phyloP scores from a whole-genome alignment of 495 filamentous ascomycete genomes.

The Evernia prunastri region DNA sequence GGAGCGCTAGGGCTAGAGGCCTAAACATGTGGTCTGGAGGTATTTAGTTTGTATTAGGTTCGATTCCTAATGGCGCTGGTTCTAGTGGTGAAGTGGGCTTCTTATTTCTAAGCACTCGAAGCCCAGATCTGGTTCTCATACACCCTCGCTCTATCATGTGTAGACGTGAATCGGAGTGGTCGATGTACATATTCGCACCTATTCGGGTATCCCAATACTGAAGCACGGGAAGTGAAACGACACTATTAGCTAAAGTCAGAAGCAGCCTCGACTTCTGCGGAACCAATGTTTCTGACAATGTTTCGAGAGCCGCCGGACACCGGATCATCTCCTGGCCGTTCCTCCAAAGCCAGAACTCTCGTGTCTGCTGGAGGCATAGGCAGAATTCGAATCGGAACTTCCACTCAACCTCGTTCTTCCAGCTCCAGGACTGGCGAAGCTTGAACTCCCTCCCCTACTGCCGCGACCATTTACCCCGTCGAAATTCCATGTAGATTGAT shows the following conservation, averaged over 20 bases:
- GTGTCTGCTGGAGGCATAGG: constrained; percentile 50
- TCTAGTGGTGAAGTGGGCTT: too few relatives aligned
- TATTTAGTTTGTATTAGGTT: too few relatives aligned
- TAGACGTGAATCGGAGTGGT: background rate
- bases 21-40: too few relatives aligned
- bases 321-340: constrained; percentile 60
- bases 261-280: background rate
- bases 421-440: constrained; percentile 29
- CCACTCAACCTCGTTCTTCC: constrained; percentile 36
- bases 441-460: constrained; percentile 47
- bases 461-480: constrained; percentile 31
- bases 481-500: constrained; percentile 2
- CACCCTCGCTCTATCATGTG: background rate
- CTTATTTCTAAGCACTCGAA: background rate
- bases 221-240: background rate
- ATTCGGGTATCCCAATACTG: background rate
- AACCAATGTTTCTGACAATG: background rate
- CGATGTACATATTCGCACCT: background rate
- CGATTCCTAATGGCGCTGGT: too few relatives aligned
- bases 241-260: background rate
- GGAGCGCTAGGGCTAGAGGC: constrained; percentile 8
- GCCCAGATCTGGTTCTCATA: background rate
- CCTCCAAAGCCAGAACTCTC: constrained; percentile 89
- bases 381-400: constrained; percentile 38
- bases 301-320: background rate